These are phyloP conservation scores for Agaricus blazei DNA, from an alignment of 768 basidiomycete genomes.

Conservation along the genomic window DNA sequence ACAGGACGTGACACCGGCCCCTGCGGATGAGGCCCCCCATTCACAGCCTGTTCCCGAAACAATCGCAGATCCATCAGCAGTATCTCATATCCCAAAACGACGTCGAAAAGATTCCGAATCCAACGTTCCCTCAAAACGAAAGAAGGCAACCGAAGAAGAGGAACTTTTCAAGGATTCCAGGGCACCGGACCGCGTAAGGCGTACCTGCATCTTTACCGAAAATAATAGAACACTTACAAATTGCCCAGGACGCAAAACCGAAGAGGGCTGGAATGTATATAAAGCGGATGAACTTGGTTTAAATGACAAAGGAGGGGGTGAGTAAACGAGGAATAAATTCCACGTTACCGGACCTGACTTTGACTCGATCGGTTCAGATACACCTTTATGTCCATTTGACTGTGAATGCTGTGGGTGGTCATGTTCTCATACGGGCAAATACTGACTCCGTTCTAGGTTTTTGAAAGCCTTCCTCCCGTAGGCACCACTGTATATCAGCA, in stretches of 20 bases:
- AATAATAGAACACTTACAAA: conserved; percentile 9
- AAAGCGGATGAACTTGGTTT: conserved; percentile 83
- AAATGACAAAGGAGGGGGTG: conserved; percentile 65
- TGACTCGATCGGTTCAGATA: conserved; percentile 46
- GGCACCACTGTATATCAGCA: not conserved
- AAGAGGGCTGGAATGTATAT: conserved; percentile 75
- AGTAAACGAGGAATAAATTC: conserved; percentile 19
- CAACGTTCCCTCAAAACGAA: conserved; percentile 12
- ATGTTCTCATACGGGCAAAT: conserved; percentile 16
- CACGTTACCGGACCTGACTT: conserved; percentile 17
- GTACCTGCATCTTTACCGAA: conserved; percentile 4
- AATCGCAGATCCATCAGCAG: conserved; percentile 58
- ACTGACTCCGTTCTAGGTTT: not conserved
- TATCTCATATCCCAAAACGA: conserved; percentile 28
- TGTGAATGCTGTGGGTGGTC: conserved; percentile 76
- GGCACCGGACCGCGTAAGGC: conserved; percentile 65
- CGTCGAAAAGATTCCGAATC: conserved; percentile 23
- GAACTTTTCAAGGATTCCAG: conserved; percentile 69
- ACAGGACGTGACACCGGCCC: conserved; percentile 8
- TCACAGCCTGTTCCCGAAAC: conserved; percentile 52
- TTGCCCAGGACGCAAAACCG: conserved; percentile 64
- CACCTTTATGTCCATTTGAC: conserved; percentile 82
- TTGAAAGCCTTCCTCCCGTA: not conserved
- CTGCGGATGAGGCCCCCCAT: conserved; percentile 12
- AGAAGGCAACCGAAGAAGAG: conserved; percentile 29